Evolutionary conservation across 768 basidiomycete genomes (phyloP), one percentile per base, ranked within the genome.

Genomic region (Auriscalpium orientale): DNA sequence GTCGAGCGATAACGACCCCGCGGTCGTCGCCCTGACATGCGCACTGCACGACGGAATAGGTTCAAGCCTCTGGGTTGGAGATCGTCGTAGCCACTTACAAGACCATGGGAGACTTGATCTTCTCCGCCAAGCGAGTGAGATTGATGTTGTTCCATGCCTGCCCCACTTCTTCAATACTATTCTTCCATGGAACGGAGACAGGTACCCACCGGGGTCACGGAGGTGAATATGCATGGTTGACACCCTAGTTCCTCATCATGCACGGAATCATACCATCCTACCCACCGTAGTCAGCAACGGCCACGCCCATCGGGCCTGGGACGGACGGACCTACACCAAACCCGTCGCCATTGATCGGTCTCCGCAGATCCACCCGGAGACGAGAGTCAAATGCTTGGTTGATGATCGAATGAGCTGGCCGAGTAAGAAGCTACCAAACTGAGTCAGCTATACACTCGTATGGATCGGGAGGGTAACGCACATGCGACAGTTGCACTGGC

Each of bases 111-210:
- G 91, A 94, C 68, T 94, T 91, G 71, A 95, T 95, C 75, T 98
- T 98, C 72, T 98, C 95, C 1, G 97, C 95, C 34, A 99, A 72
- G 15, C 97, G 82, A n/a, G 81, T 82, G 46, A 99, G 79, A 67
- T 99, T 98, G 22, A 86, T 81, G 66, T 98, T 97, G 66, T 94
- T 95, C 95, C 97, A 98, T 8, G 94, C 97, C 89, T 97, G 38
- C 11, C 28, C 28, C 28, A 28, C 28, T 28, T 28, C 12, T 21
- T n/a, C 36, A 28, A 20, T 56, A 51, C 22, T 16, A 8, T n/a
- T 13, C 6, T 18, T n/a, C 44, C 11, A 20, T 10, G 33, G 13
- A 6, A 8, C 15, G 15, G 4, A 55, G 13, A 11, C 43, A 43
- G n/a, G 34, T 10, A 68, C 79, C 64, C 64, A 93, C 94, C 4